These are phyloP conservation scores for Picea glauca DNA, from an alignment of 75 land plant genomes.

Conservation along the genomic window DNA sequence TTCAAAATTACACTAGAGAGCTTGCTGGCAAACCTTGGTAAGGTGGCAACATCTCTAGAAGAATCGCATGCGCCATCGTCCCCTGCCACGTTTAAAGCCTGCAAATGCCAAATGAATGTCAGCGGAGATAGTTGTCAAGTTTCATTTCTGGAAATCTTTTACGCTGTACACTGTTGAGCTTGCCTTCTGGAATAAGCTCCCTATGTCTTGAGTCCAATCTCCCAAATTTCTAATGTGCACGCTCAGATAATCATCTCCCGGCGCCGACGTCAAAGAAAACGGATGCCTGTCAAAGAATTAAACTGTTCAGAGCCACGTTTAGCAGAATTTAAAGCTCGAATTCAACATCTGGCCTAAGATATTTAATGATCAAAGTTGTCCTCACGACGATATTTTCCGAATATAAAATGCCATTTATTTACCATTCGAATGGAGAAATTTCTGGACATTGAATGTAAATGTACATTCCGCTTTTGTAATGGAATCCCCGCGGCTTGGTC, in stretches of 20 bases:
- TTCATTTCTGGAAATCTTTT: no score
- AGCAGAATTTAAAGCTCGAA: no score
- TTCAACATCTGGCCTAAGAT: no score
- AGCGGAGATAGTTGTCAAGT: not conserved
- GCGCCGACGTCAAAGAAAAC: constrained; percentile 58
- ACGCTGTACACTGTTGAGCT: no score
- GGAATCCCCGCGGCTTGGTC: constrained; percentile 40
- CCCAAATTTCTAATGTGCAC: constrained; percentile 57
- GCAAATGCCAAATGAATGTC: not conserved
- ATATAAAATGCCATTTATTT: not conserved
- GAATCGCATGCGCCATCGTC: not conserved
- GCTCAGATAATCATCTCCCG: constrained; percentile 50
- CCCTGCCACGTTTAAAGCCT: not conserved
- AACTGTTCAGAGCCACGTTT: not conserved
- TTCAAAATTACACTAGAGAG: not conserved
- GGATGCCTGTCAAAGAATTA: constrained; percentile 48
- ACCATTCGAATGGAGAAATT: constrained; percentile 65
- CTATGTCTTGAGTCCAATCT: constrained; percentile 48
- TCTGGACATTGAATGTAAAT: constrained; percentile 50
- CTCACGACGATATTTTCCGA: no score
- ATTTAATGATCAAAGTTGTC: no score
- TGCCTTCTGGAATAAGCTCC: constrained; percentile 44
- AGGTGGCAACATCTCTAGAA: not conserved
- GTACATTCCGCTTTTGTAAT: constrained; percentile 51
- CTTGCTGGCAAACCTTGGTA: not conserved